Percentiles rank a stretch among this genome's conserved stretches.
Conservation (phyloP, 2,329 filamentous ascomycete genomes). For the Coccinonectria pachysandricola region DNA sequence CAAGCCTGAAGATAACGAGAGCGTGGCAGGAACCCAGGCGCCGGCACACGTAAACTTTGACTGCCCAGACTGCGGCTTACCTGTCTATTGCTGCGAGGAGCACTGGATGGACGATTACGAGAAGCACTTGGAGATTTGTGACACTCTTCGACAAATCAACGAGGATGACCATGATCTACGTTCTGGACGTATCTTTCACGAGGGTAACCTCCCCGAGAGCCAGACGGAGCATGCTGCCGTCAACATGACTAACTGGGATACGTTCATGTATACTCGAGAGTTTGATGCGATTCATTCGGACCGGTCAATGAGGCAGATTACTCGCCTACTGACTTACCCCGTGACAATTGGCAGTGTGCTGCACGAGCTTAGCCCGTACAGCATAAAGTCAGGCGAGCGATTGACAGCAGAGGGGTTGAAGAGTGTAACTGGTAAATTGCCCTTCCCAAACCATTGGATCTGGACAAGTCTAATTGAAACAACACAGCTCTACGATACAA, state of each 20-base stretch:
- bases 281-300: conserved; percentile 88
- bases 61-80: conserved; percentile 91
- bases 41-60: conserved; percentile 85
- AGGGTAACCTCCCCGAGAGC: conserved; percentile 81
- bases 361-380: conserved; percentile 91
- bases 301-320: conserved; percentile 84
- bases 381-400: conserved; percentile 60
- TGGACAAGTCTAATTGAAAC: conserved; percentile 2
- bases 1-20: conserved; percentile 52
- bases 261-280: conserved; percentile 83
- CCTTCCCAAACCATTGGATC: too few species aligned
- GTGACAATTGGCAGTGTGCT: conserved; percentile 83
- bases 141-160: conserved; percentile 84
- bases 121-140: conserved; percentile 82
- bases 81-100: conserved; percentile 85
- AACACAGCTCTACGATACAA: conserved; percentile 75
- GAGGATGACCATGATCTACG: conserved; percentile 94
- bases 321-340: conserved; percentile 86
- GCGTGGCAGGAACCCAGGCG: conserved; percentile 43
- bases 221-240: conserved; percentile 88
- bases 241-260: conserved; percentile 99
- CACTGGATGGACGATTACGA: conserved; percentile 98
- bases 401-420: conserved; percentile 84
- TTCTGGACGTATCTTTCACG: conserved; percentile 83
- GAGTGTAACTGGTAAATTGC: conserved; percentile 81